These are phyloP conservation scores for Apocynum venetum DNA, from an alignment of 257 asterid species.

Conservation along the genomic window DNA sequence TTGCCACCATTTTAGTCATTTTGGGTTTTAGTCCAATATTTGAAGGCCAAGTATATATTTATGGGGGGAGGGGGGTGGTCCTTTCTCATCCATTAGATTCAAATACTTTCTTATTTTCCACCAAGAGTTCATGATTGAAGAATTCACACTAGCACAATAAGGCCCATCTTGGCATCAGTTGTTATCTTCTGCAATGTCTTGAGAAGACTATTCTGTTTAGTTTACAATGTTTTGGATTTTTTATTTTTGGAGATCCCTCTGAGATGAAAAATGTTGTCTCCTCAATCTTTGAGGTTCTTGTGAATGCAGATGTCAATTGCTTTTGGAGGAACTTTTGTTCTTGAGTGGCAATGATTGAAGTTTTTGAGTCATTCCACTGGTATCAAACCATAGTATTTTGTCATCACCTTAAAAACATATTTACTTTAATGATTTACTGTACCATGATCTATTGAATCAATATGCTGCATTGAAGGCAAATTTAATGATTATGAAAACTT, in stretches of 20 bases:
- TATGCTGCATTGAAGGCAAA: background rate
- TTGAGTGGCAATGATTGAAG: too few relatives aligned
- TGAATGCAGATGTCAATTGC: too few relatives aligned
- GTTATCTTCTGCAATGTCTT: background rate
- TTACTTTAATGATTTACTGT: background rate
- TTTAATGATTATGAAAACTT: background rate
- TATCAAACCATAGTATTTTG: background rate
- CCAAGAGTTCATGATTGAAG: background rate
- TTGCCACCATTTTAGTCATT: background rate
- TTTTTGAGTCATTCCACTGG: background rate
- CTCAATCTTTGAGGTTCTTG: background rate
- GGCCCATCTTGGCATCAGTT: background rate
- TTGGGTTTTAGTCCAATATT: background rate
- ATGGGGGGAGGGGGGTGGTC: background rate
- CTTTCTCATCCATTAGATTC: background rate
- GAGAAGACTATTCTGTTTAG: background rate
- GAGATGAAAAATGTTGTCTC: background rate
- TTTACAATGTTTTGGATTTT: background rate
- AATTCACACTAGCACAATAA: background rate
- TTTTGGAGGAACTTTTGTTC: background rate
- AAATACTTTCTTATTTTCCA: background rate
- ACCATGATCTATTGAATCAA: background rate
- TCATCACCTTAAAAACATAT: background rate
- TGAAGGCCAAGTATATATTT: background rate
- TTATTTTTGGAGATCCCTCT: background rate